Evolutionary conservation across 2,329 filamentous ascomycete species (phyloP), one percentile per base, ranked within the genome.

Genomic region (Exserohilum turcica): DNA sequence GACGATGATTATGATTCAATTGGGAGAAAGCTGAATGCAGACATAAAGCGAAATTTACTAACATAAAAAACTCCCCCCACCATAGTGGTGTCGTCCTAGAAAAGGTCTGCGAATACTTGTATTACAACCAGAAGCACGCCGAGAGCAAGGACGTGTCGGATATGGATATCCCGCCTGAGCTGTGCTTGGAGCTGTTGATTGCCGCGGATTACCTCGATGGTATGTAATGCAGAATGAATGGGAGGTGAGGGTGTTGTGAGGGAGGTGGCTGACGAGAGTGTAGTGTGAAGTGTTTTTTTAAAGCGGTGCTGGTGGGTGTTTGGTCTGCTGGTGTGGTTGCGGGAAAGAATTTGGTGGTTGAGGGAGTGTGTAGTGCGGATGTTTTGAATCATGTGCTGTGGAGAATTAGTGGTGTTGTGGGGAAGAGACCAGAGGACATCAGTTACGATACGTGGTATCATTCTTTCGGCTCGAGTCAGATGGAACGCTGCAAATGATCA

Each of bases 31-130:
- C n/a, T n/a, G n/a, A n/a, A n/a, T n/a, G n/a, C n/a, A n/a, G n/a
- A n/a, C n/a, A n/a, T n/a, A n/a, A n/a, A n/a, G n/a, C n/a, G n/a
- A n/a, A n/a, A n/a, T n/a, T n/a, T n/a, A n/a, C n/a, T n/a, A n/a
- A n/a, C n/a, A n/a, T n/a, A n/a, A n/a, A n/a, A n/a, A n/a, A n/a
- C n/a, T n/a, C n/a, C n/a, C n/a, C n/a, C n/a, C n/a, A n/a, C n/a
- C n/a, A n/a, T 71, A 92, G 88, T 74, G 87, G 85, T 59, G 78
- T 87, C 47, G 84, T 92, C 5, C 84, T 93, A 2, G 89, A 92
- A 72, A 91, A 91, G 71, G 86, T 92, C 28, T 89, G 87, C 73
- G 88, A 92, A 75, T 93, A 92, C 76, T 87, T 92, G 57, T 89
- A 91, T 71, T 92, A 92, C 78, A 89, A 89, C 79, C 87, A 91